These are phyloP conservation scores for Metarhizium album DNA, from an alignment of 2,329 filamentous ascomycete species.

Conservation along the genomic window DNA sequence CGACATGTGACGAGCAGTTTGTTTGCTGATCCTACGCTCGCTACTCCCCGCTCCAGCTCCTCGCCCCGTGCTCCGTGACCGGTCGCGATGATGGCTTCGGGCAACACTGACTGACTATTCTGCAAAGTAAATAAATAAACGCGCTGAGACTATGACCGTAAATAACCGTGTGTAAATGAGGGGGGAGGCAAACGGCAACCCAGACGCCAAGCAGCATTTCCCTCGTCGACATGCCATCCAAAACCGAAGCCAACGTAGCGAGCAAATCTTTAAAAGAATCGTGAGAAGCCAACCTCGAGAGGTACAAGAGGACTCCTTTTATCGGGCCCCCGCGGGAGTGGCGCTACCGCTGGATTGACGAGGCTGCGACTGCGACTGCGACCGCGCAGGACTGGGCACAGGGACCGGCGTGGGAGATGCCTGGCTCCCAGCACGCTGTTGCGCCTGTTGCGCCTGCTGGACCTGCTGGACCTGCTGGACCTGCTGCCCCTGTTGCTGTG, in stretches of 20 bases:
- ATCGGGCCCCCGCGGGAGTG: slow-evolving; percentile 15
- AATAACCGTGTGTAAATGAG: slow-evolving; percentile 1
- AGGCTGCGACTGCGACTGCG: slow-evolving; percentile 16
- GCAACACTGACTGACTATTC: background rate
- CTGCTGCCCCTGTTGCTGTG: slow-evolving; percentile 5
- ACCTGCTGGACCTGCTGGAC: too few species aligned
- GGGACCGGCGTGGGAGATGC: slow-evolving; percentile 12
- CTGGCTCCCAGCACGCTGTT: slow-evolving; percentile 19
- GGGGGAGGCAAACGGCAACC: background rate
- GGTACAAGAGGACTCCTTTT: background rate
- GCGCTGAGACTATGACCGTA: background rate
- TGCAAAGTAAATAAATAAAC: background rate
- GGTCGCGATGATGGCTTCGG: background rate
- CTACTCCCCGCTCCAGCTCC: background rate
- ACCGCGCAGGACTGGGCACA: slow-evolving; percentile 12
- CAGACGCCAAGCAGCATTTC: background rate
- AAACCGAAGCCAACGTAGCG: background rate
- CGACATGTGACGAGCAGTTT: background rate
- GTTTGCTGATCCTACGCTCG: background rate
- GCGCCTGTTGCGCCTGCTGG: slow-evolving; percentile 12
- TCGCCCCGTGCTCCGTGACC: background rate
- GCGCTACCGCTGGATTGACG: slow-evolving; percentile 30
- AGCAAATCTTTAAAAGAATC: background rate
- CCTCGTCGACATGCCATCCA: background rate
- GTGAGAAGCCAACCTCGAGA: background rate